Base-by-base conservation (phyloP, 768 basidiomycete species). In the Leccinum sublutescens region DNA sequence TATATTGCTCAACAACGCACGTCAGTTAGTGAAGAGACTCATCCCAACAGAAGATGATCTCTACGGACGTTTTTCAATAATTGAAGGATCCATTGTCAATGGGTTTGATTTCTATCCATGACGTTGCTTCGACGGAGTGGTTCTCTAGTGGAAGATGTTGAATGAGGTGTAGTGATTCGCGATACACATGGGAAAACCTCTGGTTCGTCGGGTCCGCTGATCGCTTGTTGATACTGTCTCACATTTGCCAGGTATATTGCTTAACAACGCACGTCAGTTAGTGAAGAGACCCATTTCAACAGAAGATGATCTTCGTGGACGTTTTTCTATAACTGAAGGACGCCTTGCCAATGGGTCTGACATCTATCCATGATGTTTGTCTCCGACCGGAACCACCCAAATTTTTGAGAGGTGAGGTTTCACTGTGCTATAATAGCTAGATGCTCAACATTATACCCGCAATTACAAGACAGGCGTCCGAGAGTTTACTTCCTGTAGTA, bases 201-300 rank as follows among this genome's bases (percentile, higher is more conserved):
- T 43, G 94, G 94, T 83, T 62, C 68, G 71, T 56, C 15, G 33
- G 40, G 45, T 43, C 29, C 29, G n/a, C 59, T 50, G 25, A 50
- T 34, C 57, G 54, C 50, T 14, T n/a, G 23, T 17, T 50, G 52
- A 60, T 54, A 45, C 52, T 52, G 31, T 40, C 57, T 56, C 55
- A 58, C 54, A 48, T 31, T 5, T 34, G 19, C 23, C 64, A 87
- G 91, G 91, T 25, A 80, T 91, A 53, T 78, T 93, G 58, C 72
- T 95, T 56, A 94, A 97, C 73, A 95, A 94, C 63, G 95, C 95
- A 1, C 93, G 93, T 68, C 81, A 86, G 21, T 74, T 93, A 36
- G 75, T 94, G 36, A 79, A 77, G 55, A 82, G 82, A 57, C 89
- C 91, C 0, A 74, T 79, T 19, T 79, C 85, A 56, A 88, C 87